Evolutionary conservation across 1,139 yeast genomes (phyloP).

Genomic region (Diutina neorugosa): DNA sequence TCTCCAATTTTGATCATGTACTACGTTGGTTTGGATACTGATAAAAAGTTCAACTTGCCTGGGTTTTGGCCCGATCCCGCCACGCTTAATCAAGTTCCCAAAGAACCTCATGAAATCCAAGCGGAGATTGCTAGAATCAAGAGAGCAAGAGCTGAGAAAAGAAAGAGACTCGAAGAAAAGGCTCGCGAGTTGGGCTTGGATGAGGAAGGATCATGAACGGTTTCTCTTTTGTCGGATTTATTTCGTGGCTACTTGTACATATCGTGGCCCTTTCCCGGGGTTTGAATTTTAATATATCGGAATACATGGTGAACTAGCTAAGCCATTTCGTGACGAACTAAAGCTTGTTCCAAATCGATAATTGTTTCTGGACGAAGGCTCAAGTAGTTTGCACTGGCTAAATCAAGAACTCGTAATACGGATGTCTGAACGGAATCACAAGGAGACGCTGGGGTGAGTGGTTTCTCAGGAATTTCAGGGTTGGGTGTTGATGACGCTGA

Average conservation of each 20-base stretch:
- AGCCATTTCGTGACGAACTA: background rate
- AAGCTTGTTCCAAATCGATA: background rate
- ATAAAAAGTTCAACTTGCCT: constrained; percentile 79
- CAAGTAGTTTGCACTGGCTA: background rate
- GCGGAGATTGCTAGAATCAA: constrained; percentile 84
- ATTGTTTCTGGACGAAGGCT: background rate
- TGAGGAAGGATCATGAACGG: constrained; percentile 13
- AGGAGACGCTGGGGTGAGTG: background rate
- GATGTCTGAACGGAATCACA: background rate
- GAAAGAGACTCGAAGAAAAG: constrained; percentile 61
- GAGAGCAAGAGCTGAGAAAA: constrained; percentile 60
- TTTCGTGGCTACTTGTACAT: background rate
- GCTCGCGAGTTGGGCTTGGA: constrained; percentile 58
- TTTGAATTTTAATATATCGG: background rate
- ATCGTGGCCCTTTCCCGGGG: background rate
- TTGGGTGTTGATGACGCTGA: background rate
- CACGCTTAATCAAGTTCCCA: constrained; percentile 80
- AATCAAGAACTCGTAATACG: background rate
- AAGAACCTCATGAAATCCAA: constrained; percentile 83
- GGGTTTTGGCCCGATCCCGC: constrained; percentile 98
- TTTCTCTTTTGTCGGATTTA: background rate
- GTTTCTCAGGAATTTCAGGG: background rate
- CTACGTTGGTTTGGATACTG: constrained; percentile 84
- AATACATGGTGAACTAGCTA: background rate
- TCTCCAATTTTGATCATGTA: constrained; percentile 86